phyloP scores from a whole-genome alignment of 2,329 filamentous ascomycete genomes.

The Lasiodiplodia sp. region DNA sequence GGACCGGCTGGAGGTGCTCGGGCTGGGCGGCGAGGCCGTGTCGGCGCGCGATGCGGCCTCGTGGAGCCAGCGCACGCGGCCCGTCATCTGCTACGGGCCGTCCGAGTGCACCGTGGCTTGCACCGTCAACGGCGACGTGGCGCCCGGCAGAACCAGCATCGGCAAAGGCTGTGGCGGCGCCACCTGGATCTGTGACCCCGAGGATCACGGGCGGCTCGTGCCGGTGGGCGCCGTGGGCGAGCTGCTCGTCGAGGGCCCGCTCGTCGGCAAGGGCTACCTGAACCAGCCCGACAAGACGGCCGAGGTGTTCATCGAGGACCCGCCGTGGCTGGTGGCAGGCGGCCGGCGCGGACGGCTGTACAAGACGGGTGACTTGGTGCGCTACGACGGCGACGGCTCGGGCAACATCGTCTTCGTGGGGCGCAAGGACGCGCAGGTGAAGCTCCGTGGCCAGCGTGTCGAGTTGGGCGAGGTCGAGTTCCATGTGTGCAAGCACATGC shows the following conservation, averaged over 20 bases:
- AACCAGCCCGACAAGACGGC: slow-evolving; percentile 31
- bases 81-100: slow-evolving; percentile 42
- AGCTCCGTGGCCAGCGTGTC: slow-evolving; percentile 46
- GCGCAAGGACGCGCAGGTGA: slow-evolving; percentile 60
- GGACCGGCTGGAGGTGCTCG: slow-evolving; percentile 48
- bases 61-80: slow-evolving; percentile 45
- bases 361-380: slow-evolving; percentile 27
- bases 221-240: slow-evolving; percentile 55
- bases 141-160: slow-evolving; percentile 26
- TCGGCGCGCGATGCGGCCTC: slow-evolving; percentile 46
- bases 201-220: slow-evolving; percentile 37
- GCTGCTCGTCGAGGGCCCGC: slow-evolving; percentile 67
- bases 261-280: slow-evolving; percentile 48
- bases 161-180: slow-evolving; percentile 29
- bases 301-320: slow-evolving; percentile 43
- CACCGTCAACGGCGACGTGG: slow-evolving; percentile 31
- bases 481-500: slow-evolving; percentile 34
- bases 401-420: slow-evolving; percentile 62
- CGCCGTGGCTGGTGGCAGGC: slow-evolving; percentile 42
- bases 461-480: slow-evolving; percentile 49
- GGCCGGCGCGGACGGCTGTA: slow-evolving; percentile 38
- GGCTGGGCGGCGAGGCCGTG: slow-evolving; percentile 52
- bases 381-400: slow-evolving; percentile 36
- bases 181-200: slow-evolving; percentile 42
- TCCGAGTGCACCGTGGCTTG: slow-evolving; percentile 41